These are phyloP conservation scores for Debaryomyces fabryi DNA, from an alignment of 1,139 yeast genomes.

Conservation along the genomic window DNA sequence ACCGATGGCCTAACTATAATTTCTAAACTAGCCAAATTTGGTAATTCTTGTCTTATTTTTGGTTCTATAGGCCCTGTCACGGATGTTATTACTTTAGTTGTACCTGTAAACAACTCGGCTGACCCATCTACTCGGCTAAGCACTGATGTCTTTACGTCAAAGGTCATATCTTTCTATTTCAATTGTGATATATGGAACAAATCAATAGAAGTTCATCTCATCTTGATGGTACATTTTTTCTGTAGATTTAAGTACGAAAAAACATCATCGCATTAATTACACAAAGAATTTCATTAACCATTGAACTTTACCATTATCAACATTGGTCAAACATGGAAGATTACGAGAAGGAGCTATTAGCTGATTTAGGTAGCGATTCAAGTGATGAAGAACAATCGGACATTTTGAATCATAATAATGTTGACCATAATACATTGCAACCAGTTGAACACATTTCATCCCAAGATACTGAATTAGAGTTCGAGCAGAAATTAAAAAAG, in stretches of 20 bases:
- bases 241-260: background rate
- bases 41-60: conserved; percentile 79
- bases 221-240: conserved; percentile 3
- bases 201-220: conserved; percentile 8
- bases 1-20: conserved; percentile 77
- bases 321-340: conserved; percentile 18
- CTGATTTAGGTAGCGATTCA: conserved; percentile 35
- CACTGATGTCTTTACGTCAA: conserved; percentile 31
- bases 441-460: background rate
- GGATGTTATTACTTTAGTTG: conserved; percentile 66
- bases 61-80: conserved; percentile 94
- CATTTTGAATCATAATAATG: background rate
- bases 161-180: conserved; percentile 14
- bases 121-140: conserved; percentile 79
- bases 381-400: conserved; percentile 16
- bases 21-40: conserved; percentile 77
- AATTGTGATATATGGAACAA: background rate
- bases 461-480: conserved; percentile 3
- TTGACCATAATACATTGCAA: conserved; percentile 1
- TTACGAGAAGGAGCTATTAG: conserved; percentile 37
- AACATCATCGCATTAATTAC: conserved; percentile 9
- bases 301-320: background rate
- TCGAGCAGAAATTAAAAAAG: conserved; percentile 17
- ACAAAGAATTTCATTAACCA: conserved; percentile 2
- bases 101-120: conserved; percentile 54